These are phyloP conservation scores for Hyaloscypha variabilis DNA, from an alignment of 495 filamentous ascomycete genomes.

Conservation along the genomic window DNA sequence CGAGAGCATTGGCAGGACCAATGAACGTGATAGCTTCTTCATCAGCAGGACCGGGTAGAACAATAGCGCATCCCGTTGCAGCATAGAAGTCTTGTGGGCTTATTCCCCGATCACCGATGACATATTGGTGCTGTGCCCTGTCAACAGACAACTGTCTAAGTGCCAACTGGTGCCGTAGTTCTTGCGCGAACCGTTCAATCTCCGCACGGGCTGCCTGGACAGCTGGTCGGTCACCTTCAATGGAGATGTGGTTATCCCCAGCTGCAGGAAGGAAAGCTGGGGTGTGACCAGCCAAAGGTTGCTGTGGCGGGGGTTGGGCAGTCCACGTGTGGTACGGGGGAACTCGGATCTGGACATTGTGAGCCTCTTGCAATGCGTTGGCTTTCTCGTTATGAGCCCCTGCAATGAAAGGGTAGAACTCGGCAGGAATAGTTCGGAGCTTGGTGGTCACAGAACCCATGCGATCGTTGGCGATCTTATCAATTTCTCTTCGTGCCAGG, in stretches of 20 bases:
- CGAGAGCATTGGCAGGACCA: constrained; percentile 73
- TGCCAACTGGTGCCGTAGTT: constrained; percentile 69
- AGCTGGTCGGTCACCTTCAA: constrained; percentile 83
- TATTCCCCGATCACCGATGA: constrained; percentile 78
- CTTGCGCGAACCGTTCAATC: constrained; percentile 74
- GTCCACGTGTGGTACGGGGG: constrained; percentile 79
- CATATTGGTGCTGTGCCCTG: constrained; percentile 84
- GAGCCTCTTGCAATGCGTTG: constrained; percentile 65
- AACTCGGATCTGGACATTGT: constrained; percentile 73
- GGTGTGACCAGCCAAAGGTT: constrained; percentile 60
- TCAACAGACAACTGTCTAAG: constrained; percentile 75
- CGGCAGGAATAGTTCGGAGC: constrained; percentile 79
- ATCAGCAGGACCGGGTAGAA: constrained; percentile 72
- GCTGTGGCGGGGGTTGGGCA: constrained; percentile 67
- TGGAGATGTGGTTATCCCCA: constrained; percentile 70
- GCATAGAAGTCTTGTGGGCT: constrained; percentile 83
- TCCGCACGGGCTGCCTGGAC: constrained; percentile 77
- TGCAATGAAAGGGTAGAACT: constrained; percentile 94
- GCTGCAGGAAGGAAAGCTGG: constrained; percentile 68
- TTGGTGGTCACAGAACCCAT: constrained; percentile 77
- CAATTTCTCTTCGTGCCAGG: constrained; percentile 79
- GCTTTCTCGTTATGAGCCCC: constrained; percentile 73
- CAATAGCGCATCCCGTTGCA: constrained; percentile 87
- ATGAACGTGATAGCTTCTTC: constrained; percentile 84
- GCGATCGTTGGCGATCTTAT: constrained; percentile 82